Percentiles rank a stretch among this genome's conserved stretches.
Conservation (phyloP, 1,284 basidiomycete genomes). For the Sporisorium reilianum region DNA sequence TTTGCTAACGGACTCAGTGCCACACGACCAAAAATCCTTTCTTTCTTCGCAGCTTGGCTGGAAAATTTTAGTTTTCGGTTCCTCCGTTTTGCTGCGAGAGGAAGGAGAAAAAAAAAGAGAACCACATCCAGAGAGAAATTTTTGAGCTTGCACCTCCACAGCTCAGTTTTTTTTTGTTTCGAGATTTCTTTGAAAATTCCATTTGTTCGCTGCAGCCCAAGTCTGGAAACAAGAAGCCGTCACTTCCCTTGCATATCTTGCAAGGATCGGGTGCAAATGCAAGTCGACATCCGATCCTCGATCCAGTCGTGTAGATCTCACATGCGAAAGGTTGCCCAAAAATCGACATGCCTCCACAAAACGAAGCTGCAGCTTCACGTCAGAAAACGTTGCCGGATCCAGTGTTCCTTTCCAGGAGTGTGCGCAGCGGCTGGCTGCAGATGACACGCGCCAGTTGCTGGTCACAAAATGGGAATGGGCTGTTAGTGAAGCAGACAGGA, state of each 20-base stretch:
- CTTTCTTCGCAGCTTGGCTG: constrained; percentile 4
- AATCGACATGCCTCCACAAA: constrained; percentile 13
- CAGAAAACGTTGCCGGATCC: constrained; percentile 1
- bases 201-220: background rate
- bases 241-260: background rate
- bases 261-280: background rate
- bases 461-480: background rate
- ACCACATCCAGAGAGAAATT: constrained; percentile 4
- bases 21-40: constrained; percentile 15
- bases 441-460: background rate
- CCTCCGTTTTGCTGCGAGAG: background rate
- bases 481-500: background rate
- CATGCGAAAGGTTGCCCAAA: background rate
- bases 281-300: background rate
- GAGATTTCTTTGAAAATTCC: background rate
- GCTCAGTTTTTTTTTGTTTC: constrained; percentile 1
- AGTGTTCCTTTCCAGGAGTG: background rate
- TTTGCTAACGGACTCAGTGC: constrained; percentile 14
- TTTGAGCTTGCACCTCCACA: constrained; percentile 19
- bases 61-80: constrained; percentile 3
- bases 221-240: background rate
- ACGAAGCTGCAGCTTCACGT: constrained; percentile 8
- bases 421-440: background rate
- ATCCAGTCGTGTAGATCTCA: background rate
- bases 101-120: background rate